These are phyloP conservation scores for Sclerotiophoma versabilis DNA, from an alignment of 2,329 filamentous ascomycete genomes.

Conservation along the genomic window DNA sequence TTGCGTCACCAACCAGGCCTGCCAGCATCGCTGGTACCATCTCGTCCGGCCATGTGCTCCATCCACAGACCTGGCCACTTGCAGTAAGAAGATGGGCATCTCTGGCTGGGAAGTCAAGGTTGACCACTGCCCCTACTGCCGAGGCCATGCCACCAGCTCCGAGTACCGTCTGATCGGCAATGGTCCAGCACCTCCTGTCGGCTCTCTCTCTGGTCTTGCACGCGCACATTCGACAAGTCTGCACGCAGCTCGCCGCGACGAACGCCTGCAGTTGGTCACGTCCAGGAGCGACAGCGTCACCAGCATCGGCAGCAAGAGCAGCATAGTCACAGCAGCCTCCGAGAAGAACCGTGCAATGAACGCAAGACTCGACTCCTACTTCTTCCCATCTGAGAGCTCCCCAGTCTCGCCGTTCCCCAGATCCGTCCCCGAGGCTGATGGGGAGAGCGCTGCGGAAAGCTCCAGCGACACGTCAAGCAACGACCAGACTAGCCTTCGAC, in stretches of 20 bases:
- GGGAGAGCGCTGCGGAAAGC: conserved; percentile 37
- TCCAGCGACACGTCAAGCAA: conserved; percentile 48
- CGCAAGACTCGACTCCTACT: conserved; percentile 49
- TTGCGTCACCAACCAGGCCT: conserved; percentile 56
- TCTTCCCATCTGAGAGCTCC: conserved; percentile 37
- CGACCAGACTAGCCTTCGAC: conserved; percentile 38
- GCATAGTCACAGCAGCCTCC: conserved; percentile 43
- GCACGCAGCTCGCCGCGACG: conserved; percentile 46
- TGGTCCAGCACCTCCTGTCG: conserved; percentile 49
- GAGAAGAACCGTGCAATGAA: conserved; percentile 52
- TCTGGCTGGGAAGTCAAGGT: conserved; percentile 59
- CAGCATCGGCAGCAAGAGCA: conserved; percentile 44
- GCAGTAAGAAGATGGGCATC: conserved; percentile 53
- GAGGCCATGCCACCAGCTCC: conserved; percentile 48
- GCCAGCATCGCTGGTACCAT: conserved; percentile 60
- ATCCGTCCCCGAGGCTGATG: conserved; percentile 38
- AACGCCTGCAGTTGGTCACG: conserved; percentile 46
- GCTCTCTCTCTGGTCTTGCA: conserved; percentile 48
- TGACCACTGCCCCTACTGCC: conserved; percentile 58
- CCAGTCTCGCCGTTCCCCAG: conserved; percentile 35
- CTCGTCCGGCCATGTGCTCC: conserved; percentile 54
- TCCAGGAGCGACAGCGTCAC: conserved; percentile 47
- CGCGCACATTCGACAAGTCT: conserved; percentile 50
- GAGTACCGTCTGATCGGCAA: conserved; percentile 56
- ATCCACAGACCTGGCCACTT: conserved; percentile 56